Base-by-base conservation (phyloP, 352 stramenopile genomes). In the Globisporangium irregulare region DNA sequence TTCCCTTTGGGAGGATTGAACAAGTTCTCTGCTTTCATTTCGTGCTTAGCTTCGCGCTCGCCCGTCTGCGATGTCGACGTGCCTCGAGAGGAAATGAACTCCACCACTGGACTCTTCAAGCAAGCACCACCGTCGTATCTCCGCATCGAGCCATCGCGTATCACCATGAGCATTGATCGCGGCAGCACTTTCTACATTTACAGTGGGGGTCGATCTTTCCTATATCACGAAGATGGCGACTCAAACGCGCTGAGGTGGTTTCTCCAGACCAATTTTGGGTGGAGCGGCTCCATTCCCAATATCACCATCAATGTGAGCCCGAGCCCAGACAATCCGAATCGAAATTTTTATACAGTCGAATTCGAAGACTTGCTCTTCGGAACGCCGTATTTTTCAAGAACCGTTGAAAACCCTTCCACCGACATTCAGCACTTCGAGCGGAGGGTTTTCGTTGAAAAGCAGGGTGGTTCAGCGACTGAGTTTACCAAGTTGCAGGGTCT, bases 1-100 rank as follows among this genome's bases (percentile, higher is more conserved):
- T 81, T 86, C 53, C 76, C 74, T 3, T 27, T 27, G 0, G 36
- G 73, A n/a, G 69, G 74, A 0, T 83, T 74, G 56, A 56, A 48
- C 9, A 72, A 71, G 5, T 72, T 81, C 25, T 64, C 72, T n/a
- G 62, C 54, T 18, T 63, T 86, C 8, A 55, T 84, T 10, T 50
- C 46, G 3, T 88, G 78, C 68, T 34, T 81, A 34, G 67, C 68
- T 0, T 57, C 65, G 15, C 51, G 57, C 14, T 69, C 43, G 8
- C 48, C 63, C 1, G 9, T 38, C 4, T 84, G 78, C 41, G 64
- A 76, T 12, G n/a, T 79, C 14, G 64, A 73, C 41, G 12, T 64
- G 3, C 8, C 59, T 1, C 51, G 61, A 6, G 36, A 32, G 0
- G 51, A 68, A 20, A 22, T 27, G n/a, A 46, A 60, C 34, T 32